Conservation (phyloP, 176 grass and related monocot species). For the Thalia dealbata region DNA sequence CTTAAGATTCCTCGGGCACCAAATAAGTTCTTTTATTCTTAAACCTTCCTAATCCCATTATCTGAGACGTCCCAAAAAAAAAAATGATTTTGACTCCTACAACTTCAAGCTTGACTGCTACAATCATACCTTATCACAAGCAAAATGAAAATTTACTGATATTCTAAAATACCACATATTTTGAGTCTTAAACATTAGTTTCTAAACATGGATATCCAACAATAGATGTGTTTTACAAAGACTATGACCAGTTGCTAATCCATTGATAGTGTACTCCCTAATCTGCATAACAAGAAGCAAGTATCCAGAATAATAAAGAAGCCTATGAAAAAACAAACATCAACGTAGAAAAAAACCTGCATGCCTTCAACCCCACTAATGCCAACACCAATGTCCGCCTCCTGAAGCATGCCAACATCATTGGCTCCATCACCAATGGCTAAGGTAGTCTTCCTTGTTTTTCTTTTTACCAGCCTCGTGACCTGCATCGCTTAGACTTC, state of each 20-base stretch:
- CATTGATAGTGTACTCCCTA: background rate
- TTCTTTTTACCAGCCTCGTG: conserved; percentile 67
- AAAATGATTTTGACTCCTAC: too few species aligned
- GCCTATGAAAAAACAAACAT: background rate
- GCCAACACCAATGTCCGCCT: conserved; percentile 88
- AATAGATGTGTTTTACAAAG: background rate
- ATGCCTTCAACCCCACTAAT: conserved; percentile 95
- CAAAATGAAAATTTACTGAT: background rate
- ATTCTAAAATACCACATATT: background rate
- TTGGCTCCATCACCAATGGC: conserved; percentile 91
- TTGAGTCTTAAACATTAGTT: background rate
- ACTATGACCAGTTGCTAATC: background rate
- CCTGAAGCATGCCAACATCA: conserved; percentile 95
- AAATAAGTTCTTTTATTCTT: background rate
- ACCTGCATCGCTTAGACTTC: conserved; percentile 29
- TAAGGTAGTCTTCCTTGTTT: conserved; percentile 54
- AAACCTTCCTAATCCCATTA: background rate
- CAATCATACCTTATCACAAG: too few species aligned
- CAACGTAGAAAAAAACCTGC: conserved; percentile 41
- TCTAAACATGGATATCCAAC: background rate
- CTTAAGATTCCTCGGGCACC: background rate
- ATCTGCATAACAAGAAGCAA: background rate
- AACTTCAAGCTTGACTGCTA: too few species aligned
- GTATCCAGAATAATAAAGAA: background rate
- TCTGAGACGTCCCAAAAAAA: too few species aligned